These are phyloP conservation scores for Chalara sp. DNA, from an alignment of 2,329 filamentous ascomycete genomes.

Conservation along the genomic window DNA sequence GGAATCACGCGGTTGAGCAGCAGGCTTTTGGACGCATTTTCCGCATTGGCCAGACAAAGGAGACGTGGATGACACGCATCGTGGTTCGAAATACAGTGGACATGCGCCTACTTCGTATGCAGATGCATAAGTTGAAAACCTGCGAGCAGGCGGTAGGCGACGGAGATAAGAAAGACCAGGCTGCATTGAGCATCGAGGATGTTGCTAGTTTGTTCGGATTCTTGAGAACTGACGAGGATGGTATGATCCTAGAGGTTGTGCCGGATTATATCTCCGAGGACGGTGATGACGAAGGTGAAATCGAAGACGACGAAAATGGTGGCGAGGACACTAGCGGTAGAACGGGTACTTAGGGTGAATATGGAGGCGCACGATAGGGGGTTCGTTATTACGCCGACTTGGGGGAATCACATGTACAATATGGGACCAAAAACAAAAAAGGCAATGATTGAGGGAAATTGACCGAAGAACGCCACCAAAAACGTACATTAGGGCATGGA, in stretches of 20 bases:
- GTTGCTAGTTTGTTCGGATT: constrained; percentile 40
- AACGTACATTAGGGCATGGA: too few species aligned
- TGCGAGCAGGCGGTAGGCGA: constrained; percentile 29
- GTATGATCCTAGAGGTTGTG: constrained; percentile 19
- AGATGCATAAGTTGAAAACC: constrained; percentile 45
- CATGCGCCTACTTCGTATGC: constrained; percentile 45
- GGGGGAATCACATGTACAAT: too few species aligned
- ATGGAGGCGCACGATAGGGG: too few species aligned
- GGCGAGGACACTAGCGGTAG: background rate
- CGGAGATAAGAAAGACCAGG: constrained; percentile 6
- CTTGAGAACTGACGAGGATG: constrained; percentile 30
- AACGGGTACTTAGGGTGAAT: too few species aligned
- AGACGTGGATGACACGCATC: constrained; percentile 53
- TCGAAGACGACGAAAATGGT: background rate
- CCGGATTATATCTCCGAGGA: constrained; percentile 16
- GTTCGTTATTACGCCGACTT: too few species aligned
- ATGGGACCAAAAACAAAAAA: too few species aligned
- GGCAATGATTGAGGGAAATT: too few species aligned
- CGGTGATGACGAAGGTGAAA: constrained; percentile 10
- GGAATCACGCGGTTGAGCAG: constrained; percentile 40
- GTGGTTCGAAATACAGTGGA: constrained; percentile 52
- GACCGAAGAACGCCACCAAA: too few species aligned
- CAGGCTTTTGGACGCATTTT: constrained; percentile 56
- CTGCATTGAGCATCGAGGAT: constrained; percentile 25
- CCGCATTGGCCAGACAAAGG: constrained; percentile 56